Conservation (phyloP, 2,329 filamentous ascomycete species). For the Penicillium occitanis region DNA sequence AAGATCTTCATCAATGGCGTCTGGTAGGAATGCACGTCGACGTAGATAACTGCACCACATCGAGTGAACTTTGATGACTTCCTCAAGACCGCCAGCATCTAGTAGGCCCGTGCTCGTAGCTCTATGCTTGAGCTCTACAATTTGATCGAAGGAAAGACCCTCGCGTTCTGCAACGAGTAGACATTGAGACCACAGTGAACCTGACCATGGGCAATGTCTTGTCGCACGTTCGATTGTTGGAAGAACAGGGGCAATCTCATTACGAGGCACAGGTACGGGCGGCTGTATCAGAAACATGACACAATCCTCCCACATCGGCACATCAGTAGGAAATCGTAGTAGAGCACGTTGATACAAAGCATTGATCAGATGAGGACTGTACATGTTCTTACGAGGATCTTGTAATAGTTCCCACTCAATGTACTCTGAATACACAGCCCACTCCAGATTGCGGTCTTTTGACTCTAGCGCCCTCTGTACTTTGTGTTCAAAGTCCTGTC, state of each 20-base stretch:
- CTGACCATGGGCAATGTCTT: constrained; percentile 90
- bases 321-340: constrained; percentile 69
- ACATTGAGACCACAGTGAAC: constrained; percentile 84
- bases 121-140: constrained; percentile 87
- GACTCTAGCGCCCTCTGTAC: constrained; percentile 53
- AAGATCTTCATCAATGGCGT: constrained; percentile 74
- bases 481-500: constrained; percentile 56
- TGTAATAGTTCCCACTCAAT: constrained; percentile 78
- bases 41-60: constrained; percentile 95
- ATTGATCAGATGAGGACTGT: constrained; percentile 56
- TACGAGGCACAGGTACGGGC: constrained; percentile 50
- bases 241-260: constrained; percentile 54
- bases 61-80: constrained; percentile 85
- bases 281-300: constrained; percentile 67
- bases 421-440: constrained; percentile 63
- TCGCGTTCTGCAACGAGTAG: constrained; percentile 81
- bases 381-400: constrained; percentile 56
- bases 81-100: constrained; percentile 80
- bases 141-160: constrained; percentile 70
- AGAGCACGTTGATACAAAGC: constrained; percentile 77
- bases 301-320: constrained; percentile 79
- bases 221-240: constrained; percentile 78
- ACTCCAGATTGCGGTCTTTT: constrained; percentile 55
- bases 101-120: constrained; percentile 84
- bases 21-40: constrained; percentile 73